Conservation (phyloP, 257 asterid genomes). For the Nicotiana sylvestris region DNA sequence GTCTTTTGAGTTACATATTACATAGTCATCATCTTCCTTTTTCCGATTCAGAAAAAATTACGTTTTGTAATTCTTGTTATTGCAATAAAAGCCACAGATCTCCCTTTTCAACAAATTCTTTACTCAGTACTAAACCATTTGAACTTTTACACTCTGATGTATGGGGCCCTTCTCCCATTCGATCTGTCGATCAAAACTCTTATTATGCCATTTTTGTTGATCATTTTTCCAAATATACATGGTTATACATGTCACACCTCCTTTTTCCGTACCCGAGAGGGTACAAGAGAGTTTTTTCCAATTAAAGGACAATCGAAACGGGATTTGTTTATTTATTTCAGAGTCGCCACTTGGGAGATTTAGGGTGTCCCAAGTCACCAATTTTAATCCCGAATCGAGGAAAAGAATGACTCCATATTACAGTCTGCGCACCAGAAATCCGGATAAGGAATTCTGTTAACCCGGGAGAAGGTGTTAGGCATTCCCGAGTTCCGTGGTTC, state of each 20-base stretch:
- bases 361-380: no score
- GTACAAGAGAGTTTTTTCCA: no score
- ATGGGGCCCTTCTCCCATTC: not conserved
- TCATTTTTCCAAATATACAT: not conserved
- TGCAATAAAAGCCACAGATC: not conserved
- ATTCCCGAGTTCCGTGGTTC: no score
- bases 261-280: no score
- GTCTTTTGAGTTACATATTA: not conserved
- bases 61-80: not conserved
- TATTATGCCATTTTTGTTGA: slow-evolving; percentile 4
- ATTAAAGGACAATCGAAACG: no score
- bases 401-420: no score
- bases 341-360: no score
- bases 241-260: not conserved
- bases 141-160: not conserved
- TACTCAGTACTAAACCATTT: not conserved
- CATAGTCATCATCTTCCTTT: not conserved
- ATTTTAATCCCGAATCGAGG: no score
- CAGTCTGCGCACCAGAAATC: no score
- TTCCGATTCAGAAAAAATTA: not conserved
- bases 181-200: not conserved
- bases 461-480: no score
- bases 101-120: not conserved
- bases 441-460: no score
- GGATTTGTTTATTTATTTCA: no score